Evolutionary conservation across 495 filamentous ascomycete species (phyloP).

Genomic region (Ramalina peruviana): DNA sequence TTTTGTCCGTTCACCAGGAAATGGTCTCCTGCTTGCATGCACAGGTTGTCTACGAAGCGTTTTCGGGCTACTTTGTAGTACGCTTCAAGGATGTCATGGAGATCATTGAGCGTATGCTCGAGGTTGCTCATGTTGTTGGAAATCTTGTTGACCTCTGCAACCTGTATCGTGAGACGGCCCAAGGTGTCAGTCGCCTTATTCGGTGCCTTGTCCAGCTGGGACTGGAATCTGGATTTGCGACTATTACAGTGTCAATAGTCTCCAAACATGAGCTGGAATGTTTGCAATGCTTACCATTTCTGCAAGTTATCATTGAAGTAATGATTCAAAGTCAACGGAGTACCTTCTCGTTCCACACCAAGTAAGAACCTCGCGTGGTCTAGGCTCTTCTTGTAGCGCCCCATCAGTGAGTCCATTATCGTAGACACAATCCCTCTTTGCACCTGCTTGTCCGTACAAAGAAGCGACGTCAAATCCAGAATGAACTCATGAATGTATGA

Average conservation of each 20-base stretch:
- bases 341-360: slow-evolving; percentile 22
- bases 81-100: slow-evolving; percentile 42
- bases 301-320: slow-evolving; percentile 25
- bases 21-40: slow-evolving; percentile 27
- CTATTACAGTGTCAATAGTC: too few relatives aligned
- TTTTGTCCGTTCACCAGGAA: slow-evolving; percentile 23
- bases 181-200: too few relatives aligned
- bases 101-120: slow-evolving; percentile 31
- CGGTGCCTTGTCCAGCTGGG: slow-evolving; percentile 3
- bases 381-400: slow-evolving; percentile 27
- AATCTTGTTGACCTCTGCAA: neutral
- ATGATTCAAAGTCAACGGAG: slow-evolving; percentile 25
- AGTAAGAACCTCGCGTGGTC: slow-evolving; percentile 28
- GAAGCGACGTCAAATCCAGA: slow-evolving; percentile 23
- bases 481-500: slow-evolving; percentile 12
- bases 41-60: slow-evolving; percentile 43
- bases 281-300: too few relatives aligned
- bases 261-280: too few relatives aligned
- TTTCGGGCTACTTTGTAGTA: slow-evolving; percentile 48
- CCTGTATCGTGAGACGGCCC: neutral
- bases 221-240: too few relatives aligned
- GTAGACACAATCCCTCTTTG: slow-evolving; percentile 24
- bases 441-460: slow-evolving; percentile 27
- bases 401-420: slow-evolving; percentile 28
- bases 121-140: slow-evolving; percentile 20